Evolutionary conservation across 2,329 filamentous ascomycete genomes (phyloP).

Genomic region (Intubia oerlemansii): DNA sequence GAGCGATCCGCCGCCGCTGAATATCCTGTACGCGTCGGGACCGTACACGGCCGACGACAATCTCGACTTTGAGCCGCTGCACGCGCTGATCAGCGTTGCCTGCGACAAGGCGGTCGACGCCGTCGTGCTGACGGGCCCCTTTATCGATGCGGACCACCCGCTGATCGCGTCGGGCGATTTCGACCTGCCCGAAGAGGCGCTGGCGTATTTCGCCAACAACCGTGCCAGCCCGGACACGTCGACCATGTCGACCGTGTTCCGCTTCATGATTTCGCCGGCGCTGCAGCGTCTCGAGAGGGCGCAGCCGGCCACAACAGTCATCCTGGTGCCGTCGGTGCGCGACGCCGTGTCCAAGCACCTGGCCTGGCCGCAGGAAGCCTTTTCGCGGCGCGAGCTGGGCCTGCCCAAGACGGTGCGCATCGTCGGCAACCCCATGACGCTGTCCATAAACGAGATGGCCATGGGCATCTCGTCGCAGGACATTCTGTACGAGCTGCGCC

Average conservation of each 20-base stretch:
- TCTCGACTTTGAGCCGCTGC: conserved; percentile 71
- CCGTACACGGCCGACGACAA: conserved; percentile 89
- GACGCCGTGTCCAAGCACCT: conserved; percentile 68
- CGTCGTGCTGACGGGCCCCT: conserved; percentile 65
- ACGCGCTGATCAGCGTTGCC: conserved; percentile 60
- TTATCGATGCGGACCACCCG: conserved; percentile 82
- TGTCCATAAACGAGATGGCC: conserved; percentile 72
- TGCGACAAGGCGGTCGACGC: conserved; percentile 55
- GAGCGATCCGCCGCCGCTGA: conserved; percentile 41
- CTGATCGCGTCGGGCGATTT: conserved; percentile 64
- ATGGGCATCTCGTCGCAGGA: conserved; percentile 72
- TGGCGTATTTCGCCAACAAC: conserved; percentile 7
- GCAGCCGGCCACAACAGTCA: conserved; percentile 58
- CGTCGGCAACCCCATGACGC: conserved; percentile 75
- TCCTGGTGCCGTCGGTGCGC: conserved; percentile 65
- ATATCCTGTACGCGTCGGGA: conserved; percentile 57
- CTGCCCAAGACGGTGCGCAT: conserved; percentile 57
- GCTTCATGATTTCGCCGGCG: conserved; percentile 52
- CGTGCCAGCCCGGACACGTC: conserved; percentile 52
- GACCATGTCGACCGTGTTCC: conserved; percentile 68
- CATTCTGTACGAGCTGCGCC: conserved; percentile 58
- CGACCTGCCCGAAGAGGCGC: conserved; percentile 38
- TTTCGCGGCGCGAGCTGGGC: conserved; percentile 50
- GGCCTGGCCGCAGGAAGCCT: conserved; percentile 51
- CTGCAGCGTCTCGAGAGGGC: conserved; percentile 47